Evolutionary conservation across 148 eudicot genomes (phyloP).

Genomic region (Rhododendron williamsianum): DNA sequence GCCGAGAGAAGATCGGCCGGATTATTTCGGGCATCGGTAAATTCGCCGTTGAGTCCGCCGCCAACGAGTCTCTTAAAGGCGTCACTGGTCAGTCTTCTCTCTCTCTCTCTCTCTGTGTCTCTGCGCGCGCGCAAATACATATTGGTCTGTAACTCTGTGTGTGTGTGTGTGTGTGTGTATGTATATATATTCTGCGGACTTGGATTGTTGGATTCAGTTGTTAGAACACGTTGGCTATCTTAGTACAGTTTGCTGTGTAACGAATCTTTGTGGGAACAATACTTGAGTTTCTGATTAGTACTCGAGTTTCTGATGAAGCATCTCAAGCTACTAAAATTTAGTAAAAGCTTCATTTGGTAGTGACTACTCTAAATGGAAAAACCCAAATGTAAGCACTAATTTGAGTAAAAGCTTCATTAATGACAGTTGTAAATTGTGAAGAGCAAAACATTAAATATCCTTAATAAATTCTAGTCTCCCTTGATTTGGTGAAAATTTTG

Average conservation of each 20-base stretch:
- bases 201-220: neutral
- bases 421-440: neutral
- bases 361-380: neutral
- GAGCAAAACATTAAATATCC: neutral
- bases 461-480: neutral
- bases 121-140: no score
- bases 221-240: neutral
- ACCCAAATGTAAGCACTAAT: neutral
- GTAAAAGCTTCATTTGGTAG: neutral
- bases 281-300: neutral
- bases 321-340: neutral
- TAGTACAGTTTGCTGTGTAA: no score
- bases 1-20: conserved; percentile 21
- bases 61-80: conserved; percentile 33
- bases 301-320: neutral
- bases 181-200: neutral
- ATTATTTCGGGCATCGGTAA: conserved; percentile 21
- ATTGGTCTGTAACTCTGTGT: no score
- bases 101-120: neutral
- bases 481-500: neutral
- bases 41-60: conserved; percentile 31
- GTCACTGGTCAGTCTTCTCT: conserved; percentile 11
- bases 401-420: neutral
- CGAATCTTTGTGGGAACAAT: neutral
- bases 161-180: neutral